Conservation (phyloP, 306 rosid species). For the Astragalus glycyphyllos region DNA sequence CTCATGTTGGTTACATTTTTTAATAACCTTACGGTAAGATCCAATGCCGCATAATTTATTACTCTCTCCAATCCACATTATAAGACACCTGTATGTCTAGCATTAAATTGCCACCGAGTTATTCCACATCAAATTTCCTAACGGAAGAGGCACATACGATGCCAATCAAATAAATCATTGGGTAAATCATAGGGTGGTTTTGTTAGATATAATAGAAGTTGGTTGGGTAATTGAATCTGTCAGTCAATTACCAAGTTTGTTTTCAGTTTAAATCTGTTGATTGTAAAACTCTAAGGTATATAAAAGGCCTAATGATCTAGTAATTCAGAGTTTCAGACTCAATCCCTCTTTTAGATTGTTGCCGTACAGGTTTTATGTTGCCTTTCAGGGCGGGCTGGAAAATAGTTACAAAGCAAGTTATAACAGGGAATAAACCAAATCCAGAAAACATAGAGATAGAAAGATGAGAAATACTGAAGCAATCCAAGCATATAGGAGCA, state of each 20-base stretch:
- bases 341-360: too few species aligned
- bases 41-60: background rate
- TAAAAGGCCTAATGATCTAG: too few species aligned
- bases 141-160: background rate
- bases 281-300: too few species aligned
- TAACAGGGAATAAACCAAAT: constrained; percentile 13
- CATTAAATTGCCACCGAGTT: background rate
- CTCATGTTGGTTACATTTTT: background rate
- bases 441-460: constrained; percentile 1
- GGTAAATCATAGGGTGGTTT: constrained; percentile 1
- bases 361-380: background rate
- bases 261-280: too few species aligned
- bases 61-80: background rate
- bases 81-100: background rate
- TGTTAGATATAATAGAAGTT: too few species aligned
- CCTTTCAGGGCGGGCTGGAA: background rate
- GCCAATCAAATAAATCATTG: constrained; percentile 12
- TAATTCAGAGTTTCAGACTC: too few species aligned
- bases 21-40: background rate
- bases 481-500: constrained; percentile 7
- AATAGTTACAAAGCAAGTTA: background rate
- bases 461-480: background rate
- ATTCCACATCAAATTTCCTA: constrained; percentile 9
- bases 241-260: too few species aligned
- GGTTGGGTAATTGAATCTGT: too few species aligned